phyloP scores from a whole-genome alignment of 2,329 filamentous ascomycete genomes.

The Dothideomycetes sp. region DNA sequence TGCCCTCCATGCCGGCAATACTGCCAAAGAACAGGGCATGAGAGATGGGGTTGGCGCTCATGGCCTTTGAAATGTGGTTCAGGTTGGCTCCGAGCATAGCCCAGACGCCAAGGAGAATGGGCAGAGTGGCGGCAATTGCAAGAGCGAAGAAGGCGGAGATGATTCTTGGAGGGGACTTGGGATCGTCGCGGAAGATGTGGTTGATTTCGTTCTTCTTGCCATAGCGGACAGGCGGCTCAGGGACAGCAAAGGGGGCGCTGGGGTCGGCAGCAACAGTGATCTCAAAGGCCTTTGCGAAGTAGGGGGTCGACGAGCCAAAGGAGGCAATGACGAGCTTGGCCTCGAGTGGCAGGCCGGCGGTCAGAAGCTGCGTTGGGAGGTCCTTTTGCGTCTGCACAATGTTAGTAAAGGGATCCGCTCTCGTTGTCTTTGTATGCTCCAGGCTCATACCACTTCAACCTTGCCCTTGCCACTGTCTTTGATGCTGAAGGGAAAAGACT shows the following conservation, averaged over 20 bases:
- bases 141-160: slow-evolving; percentile 69
- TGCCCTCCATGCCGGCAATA: slow-evolving; percentile 73
- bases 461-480: slow-evolving; percentile 83
- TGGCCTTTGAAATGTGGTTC: slow-evolving; percentile 62
- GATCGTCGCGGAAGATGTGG: slow-evolving; percentile 77
- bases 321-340: slow-evolving; percentile 80
- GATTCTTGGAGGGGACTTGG: slow-evolving; percentile 67
- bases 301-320: slow-evolving; percentile 62
- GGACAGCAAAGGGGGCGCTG: slow-evolving; percentile 45
- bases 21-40: slow-evolving; percentile 81
- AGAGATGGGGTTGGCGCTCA: slow-evolving; percentile 65
- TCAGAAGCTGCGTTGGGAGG: slow-evolving; percentile 71
- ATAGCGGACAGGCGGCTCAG: slow-evolving; percentile 67
- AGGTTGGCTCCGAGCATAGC: slow-evolving; percentile 70
- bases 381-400: slow-evolving; percentile 70
- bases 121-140: slow-evolving; percentile 62
- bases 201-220: slow-evolving; percentile 74
- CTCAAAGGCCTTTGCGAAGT: slow-evolving; percentile 62
- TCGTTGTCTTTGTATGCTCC: not conserved
- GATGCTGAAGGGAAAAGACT: slow-evolving; percentile 71
- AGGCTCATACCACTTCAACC: slow-evolving; percentile 63
- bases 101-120: slow-evolving; percentile 66
- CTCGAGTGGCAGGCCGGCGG: slow-evolving; percentile 54
- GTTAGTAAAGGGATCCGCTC: slow-evolving; percentile 6
- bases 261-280: slow-evolving; percentile 56